These are phyloP conservation scores for Fraxinus xanthoxyloides DNA, from an alignment of 305 asterid species.

Conservation along the genomic window DNA sequence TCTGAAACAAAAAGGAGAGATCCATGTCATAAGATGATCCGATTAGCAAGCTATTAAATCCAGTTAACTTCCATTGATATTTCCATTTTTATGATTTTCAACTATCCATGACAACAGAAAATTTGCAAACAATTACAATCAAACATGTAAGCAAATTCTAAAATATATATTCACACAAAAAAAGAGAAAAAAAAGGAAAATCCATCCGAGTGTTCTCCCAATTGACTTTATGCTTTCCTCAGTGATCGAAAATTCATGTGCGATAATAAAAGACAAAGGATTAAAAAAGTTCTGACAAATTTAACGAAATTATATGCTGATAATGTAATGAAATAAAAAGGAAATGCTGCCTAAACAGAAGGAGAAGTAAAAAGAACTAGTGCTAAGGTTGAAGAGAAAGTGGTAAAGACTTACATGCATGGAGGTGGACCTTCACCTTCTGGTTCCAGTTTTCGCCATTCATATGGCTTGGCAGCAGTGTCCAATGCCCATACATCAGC, in stretches of 20 bases:
- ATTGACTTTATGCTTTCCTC: background rate
- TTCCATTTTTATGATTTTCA: background rate
- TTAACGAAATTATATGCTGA: background rate
- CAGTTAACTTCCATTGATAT: background rate
- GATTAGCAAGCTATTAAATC: background rate
- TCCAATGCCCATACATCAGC: slow-evolving; percentile 84
- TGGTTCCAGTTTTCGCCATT: slow-evolving; percentile 59
- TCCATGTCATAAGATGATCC: background rate
- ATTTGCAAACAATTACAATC: background rate
- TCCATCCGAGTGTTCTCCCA: background rate
- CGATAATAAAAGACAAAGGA: background rate
- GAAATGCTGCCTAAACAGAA: background rate
- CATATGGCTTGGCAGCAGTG: slow-evolving; percentile 65
- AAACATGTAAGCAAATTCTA: background rate
- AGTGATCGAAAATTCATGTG: background rate
- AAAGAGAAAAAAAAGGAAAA: background rate
- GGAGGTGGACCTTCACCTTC: slow-evolving; percentile 99
- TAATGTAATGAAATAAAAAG: background rate
- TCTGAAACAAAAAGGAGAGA: background rate
- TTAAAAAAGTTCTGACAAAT: background rate
- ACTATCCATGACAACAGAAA: background rate
- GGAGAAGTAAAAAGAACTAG: background rate
- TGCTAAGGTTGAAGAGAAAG: slow-evolving; percentile 1
- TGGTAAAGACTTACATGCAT: slow-evolving; percentile 67
- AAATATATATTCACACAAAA: too few species aligned